Base-by-base conservation (phyloP, 331 rosid genomes). In the Malus hybrid region DNA sequence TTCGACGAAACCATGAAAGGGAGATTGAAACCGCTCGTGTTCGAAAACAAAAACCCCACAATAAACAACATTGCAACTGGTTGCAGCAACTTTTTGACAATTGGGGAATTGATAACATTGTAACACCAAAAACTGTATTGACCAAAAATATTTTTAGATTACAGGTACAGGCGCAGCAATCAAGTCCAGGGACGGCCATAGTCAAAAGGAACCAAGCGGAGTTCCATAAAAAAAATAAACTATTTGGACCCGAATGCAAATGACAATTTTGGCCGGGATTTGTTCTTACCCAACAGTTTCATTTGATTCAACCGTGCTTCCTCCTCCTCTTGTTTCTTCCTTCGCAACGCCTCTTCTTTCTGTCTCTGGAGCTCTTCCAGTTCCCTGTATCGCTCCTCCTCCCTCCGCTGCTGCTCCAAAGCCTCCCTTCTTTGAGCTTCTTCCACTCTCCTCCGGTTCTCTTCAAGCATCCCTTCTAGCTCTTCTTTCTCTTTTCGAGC, bases 321-420 rank as follows among this genome's bases (percentile, higher is more conserved):
- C 34, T 92, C 99, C 85, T 92, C 98, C 65, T 92, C 93, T 52
- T 81, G 97, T 84, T 88, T 90, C 87, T 88, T 92, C 87, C 96
- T 88, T 34, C 88, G 82, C 92, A 89, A 74, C 3, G 91, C 91
- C 79, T 92, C 99, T 88, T 95, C 99, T 67, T 90, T 90, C 81
- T 95, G 97, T 80, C 99, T 92, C 78, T 92, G 99, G 13, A 92
- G 82, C 89, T 92, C 97, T 81, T 92, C 99, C 24, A 95, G 91
- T 84, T 95, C 98, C 80, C 89, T 85, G 62, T 89, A 95, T 50
- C 99, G 89, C 61, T 95, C 98, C 83, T 95, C 99, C 86, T 95
- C 99, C 80, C 92, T 88, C 80, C 87, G 73, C 76, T 92, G 99
- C 87, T 83, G 93, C 86, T 90, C 99, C 81, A 92, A 72, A 72